phyloP scores from a whole-genome alignment of 2,329 filamentous ascomycete genomes.

The Pseudogymnoascus sp. region DNA sequence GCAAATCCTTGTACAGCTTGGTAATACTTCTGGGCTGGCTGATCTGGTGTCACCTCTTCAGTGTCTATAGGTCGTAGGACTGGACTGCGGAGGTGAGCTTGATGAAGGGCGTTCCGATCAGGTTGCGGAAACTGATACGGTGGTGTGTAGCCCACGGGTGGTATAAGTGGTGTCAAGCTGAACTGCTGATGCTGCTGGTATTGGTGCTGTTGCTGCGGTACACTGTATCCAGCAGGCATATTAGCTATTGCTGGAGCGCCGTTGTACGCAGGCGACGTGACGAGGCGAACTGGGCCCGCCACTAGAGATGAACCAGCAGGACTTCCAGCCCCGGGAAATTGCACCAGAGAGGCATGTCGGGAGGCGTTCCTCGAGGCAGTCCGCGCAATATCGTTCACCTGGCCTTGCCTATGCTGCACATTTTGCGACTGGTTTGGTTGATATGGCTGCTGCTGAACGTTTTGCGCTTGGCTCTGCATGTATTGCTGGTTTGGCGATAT shows the following conservation, averaged over 20 bases:
- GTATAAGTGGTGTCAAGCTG: not conserved
- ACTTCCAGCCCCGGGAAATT: not conserved
- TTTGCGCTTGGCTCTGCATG: not conserved
- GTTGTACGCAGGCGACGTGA: not conserved
- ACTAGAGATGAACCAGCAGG: not conserved
- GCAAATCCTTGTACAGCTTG: constrained; percentile 48
- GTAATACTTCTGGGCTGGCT: constrained; percentile 34
- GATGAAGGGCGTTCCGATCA: constrained; percentile 44
- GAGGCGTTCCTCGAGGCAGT: not conserved
- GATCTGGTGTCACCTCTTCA: constrained; percentile 19
- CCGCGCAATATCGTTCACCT: not conserved
- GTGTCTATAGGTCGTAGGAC: constrained; percentile 25
- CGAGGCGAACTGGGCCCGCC: not conserved
- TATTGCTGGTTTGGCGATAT: not conserved
- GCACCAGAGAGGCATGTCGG: not conserved
- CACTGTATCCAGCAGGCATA: not conserved
- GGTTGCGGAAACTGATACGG: constrained; percentile 34
- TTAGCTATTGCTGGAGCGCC: not conserved
- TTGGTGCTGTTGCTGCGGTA: not conserved
- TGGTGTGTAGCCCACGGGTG: not conserved
- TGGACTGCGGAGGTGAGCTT: constrained; percentile 49
- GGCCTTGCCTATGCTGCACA: not conserved
- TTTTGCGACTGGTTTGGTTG: not conserved
- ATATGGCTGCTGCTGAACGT: not conserved
- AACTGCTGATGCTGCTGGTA: not conserved